Conservation (phyloP, 2,329 filamentous ascomycete genomes). For the Knufia petricola region DNA sequence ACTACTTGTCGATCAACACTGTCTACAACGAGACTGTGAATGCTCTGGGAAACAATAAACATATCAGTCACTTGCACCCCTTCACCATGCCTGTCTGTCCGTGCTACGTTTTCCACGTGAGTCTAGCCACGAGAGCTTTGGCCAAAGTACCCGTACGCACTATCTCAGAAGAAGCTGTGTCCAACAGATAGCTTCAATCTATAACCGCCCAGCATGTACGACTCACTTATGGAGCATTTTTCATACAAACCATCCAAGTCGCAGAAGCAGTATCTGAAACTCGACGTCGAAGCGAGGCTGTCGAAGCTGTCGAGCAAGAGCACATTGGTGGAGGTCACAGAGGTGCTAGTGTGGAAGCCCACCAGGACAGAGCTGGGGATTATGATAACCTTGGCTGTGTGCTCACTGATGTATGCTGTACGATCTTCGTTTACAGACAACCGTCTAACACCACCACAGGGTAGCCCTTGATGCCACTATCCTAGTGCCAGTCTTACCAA, state of each 20-base stretch:
- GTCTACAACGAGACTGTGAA: neutral
- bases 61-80: neutral
- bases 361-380: conserved; percentile 14
- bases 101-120: neutral
- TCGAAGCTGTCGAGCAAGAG: neutral
- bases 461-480: conserved; percentile 43
- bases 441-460: conserved; percentile 8
- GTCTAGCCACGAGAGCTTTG: neutral
- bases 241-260: neutral
- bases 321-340: neutral
- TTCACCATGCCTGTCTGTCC: neutral
- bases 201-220: neutral
- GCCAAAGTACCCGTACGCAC: neutral
- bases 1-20: neutral
- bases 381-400: conserved; percentile 29
- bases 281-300: neutral
- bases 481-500: conserved; percentile 37
- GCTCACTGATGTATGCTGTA: conserved; percentile 33
- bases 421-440: neutral
- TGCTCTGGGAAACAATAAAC: neutral
- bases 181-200: neutral
- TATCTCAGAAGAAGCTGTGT: neutral
- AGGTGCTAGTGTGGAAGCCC: conserved; percentile 7
- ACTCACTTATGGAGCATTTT: conserved; percentile 1
- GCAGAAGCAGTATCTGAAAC: neutral